Evolutionary conservation across 2,329 filamentous ascomycete genomes (phyloP), one percentile per base, ranked within the genome.

Genomic region (Cladosporium cucumerinum): DNA sequence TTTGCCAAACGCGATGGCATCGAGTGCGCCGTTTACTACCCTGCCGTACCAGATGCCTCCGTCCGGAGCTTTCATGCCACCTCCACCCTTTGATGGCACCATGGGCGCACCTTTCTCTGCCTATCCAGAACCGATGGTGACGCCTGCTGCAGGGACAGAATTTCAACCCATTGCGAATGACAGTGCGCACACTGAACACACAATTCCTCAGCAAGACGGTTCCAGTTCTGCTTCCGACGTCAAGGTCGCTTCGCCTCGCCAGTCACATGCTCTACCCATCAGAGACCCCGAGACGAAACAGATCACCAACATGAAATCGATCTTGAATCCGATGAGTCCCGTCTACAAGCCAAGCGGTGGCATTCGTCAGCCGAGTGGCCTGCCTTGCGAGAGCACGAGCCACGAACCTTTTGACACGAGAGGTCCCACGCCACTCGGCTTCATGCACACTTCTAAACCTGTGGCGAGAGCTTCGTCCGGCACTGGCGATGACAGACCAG

Each of bases 321-420:
- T 55, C 23, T 69, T 78, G 63, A 77, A 78, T 62, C 76, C 76
- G 8, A 77, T 75, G 73, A 78, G 76, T 58, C 76, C 76, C 30
- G 73, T 70, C 28, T 78, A 78, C 71, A 75, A 74, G 66, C 76
- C 76, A 23, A 69, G 68, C 36, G 63, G 26, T 34, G 61, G 65
- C 14, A 14, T 66, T 5, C 43, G 65, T 4, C 60, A 66, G 46
- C 8, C 23, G 4, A 55, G 28, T 11, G 14, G 25, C 4, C 51
- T 26, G 3, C 18, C 26, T 36, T 12, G 26, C 21, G 58, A 52
- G 8, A 16, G 6, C 5, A 49, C 18, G 8, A 21, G 26, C 21
- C 18, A 32, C 11, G 39, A 46, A 21, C 25, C 23, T 6, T 21
- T 55, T 26, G 18, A 55, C 11, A 34, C 11, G 11, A 62, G 60